Conservation (phyloP, 2,329 filamentous ascomycete species). For the Aspergillus sp. region DNA sequence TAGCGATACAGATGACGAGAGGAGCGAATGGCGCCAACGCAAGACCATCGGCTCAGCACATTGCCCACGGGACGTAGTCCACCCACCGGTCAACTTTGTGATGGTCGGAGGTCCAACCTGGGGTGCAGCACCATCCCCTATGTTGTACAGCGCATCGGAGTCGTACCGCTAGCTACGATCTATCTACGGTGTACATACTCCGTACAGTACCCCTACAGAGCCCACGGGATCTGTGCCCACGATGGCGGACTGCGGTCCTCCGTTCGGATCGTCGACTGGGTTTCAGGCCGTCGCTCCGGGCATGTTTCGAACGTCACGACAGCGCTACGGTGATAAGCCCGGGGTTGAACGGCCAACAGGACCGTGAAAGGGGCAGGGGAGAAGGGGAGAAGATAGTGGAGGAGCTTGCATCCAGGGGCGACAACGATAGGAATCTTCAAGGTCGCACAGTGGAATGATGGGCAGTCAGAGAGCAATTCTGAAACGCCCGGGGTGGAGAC, state of each 20-base stretch:
- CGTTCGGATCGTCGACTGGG: neutral
- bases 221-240: neutral
- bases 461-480: conserved; percentile 11
- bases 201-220: too few species aligned
- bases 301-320: neutral
- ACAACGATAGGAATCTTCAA: too few species aligned
- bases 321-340: neutral
- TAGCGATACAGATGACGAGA: neutral
- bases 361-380: neutral
- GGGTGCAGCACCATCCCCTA: neutral
- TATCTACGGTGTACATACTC: neutral
- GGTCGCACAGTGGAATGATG: conserved; percentile 4
- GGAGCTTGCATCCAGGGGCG: too few species aligned
- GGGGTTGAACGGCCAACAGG: neutral
- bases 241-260: neutral
- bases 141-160: too few species aligned
- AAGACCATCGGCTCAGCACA: too few species aligned
- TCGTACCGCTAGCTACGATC: neutral
- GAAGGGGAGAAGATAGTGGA: neutral
- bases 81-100: too few species aligned
- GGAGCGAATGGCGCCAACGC: too few species aligned
- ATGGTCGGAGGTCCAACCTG: neutral
- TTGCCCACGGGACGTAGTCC: too few species aligned
- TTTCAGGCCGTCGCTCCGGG: neutral
- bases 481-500: conserved; percentile 19